Percentiles rank a stretch among this genome's conserved stretches.
These are phyloP conservation scores for Cunninghamia lanceolata DNA, from an alignment of 75 land plant species.

Conservation along the genomic window DNA sequence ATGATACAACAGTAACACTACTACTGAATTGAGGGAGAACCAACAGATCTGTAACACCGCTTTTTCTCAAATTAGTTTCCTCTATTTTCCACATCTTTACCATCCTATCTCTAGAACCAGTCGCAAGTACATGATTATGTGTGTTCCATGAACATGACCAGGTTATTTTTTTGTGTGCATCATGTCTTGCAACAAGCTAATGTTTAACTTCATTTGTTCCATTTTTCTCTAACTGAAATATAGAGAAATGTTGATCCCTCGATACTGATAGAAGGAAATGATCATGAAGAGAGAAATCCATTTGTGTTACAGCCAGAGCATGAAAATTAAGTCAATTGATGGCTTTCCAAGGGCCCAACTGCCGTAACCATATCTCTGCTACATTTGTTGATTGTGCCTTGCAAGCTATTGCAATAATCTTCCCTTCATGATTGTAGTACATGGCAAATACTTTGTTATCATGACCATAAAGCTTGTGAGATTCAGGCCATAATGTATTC, in stretches of 20 bases:
- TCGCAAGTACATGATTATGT: conserved; percentile 72
- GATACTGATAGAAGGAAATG: conserved; percentile 78
- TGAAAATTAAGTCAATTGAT: conserved; percentile 79
- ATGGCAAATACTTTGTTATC: no score
- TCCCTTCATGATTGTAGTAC: no score
- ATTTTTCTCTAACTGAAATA: conserved; percentile 49
- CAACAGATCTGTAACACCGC: conserved; percentile 42
- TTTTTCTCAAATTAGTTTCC: conserved; percentile 15
- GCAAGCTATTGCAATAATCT: no score
- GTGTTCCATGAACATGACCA: conserved; percentile 98
- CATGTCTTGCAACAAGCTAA: conserved; percentile 60
- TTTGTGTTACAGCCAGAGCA: conserved; percentile 82
- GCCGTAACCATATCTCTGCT: conserved; percentile 98
- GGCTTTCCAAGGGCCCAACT: conserved; percentile 79
- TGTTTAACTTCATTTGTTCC: conserved; percentile 40
- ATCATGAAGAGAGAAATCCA: conserved; percentile 85
- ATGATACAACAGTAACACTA: conserved; percentile 88
- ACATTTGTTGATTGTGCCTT: conserved; percentile 91
- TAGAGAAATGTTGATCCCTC: conserved; percentile 89
- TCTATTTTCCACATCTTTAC: conserved; percentile 81
- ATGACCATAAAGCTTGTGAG: no score
- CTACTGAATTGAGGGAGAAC: conserved; percentile 53
- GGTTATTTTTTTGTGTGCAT: conserved; percentile 91
- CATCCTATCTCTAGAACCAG: conserved; percentile 88
- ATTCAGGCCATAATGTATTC: no score